These are phyloP conservation scores for Truncatella angustata DNA, from an alignment of 2,329 filamentous ascomycete genomes.

Conservation along the genomic window DNA sequence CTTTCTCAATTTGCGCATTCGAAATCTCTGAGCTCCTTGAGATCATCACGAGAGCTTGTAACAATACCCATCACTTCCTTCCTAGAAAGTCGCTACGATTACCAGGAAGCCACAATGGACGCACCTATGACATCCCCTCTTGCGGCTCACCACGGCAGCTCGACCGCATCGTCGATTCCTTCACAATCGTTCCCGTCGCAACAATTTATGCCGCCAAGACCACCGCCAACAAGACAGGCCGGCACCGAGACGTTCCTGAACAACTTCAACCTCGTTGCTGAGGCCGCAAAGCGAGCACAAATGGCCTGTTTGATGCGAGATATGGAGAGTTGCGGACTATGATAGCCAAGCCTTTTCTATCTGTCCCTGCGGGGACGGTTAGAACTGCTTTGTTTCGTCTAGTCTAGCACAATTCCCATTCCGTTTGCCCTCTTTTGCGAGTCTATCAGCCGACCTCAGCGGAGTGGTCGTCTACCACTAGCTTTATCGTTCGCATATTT, in stretches of 20 bases:
- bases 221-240: conserved; percentile 21
- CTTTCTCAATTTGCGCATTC: background rate
- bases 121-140: conserved; percentile 28
- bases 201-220: conserved; percentile 18
- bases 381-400: background rate
- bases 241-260: conserved; percentile 63
- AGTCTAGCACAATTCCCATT: background rate
- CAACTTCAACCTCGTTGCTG: conserved; percentile 82
- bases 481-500: background rate
- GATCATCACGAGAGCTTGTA: no score
- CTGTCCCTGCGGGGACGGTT: no score
- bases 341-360: conserved; percentile 18
- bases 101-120: conserved; percentile 30
- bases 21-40: no score
- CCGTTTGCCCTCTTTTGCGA: no score
- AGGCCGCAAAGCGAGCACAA: conserved; percentile 90
- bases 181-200: conserved; percentile 17
- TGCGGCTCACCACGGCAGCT: conserved; percentile 13
- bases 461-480: background rate
- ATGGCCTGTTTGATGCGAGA: conserved; percentile 87
- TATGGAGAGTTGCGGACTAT: conserved; percentile 70
- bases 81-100: no score
- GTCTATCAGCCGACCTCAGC: background rate
- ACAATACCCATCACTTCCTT: no score
- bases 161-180: conserved; percentile 11